A percentile compares a stretch with the other conserved stretches of the same genome.
Evolutionary conservation across 805 yeast genomes (phyloP).

Genomic region (Candida yuanshanica): DNA sequence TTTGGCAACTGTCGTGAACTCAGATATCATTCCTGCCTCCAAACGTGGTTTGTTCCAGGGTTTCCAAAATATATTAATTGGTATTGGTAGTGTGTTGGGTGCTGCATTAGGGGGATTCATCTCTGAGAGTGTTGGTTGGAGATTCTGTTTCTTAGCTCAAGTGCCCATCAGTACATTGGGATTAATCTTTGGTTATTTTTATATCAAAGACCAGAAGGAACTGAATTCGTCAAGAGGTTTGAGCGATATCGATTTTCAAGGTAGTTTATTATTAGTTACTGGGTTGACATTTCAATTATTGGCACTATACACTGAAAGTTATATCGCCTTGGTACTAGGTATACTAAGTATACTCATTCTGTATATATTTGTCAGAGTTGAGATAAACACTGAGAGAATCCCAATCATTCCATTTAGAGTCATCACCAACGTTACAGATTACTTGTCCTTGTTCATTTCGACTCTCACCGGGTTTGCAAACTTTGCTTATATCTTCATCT

Average conservation of each 20-base stretch:
- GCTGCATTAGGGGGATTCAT: conserved; percentile 35
- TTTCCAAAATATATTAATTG: conserved; percentile 31
- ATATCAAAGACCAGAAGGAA: conserved; percentile 27
- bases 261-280: conserved; percentile 28
- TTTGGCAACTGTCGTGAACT: conserved; percentile 32
- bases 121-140: conserved; percentile 33
- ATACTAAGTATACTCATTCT: conserved; percentile 13
- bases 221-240: conserved; percentile 12
- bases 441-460: conserved; percentile 26
- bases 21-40: conserved; percentile 32
- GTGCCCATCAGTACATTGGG: conserved; percentile 29
- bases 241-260: conserved; percentile 29
- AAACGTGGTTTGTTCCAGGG: conserved; percentile 37
- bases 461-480: conserved; percentile 34
- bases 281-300: conserved; percentile 29
- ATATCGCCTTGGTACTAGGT: conserved; percentile 2
- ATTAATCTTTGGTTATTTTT: conserved; percentile 23
- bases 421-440: conserved; percentile 22
- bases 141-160: conserved; percentile 34
- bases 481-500: conserved; percentile 35
- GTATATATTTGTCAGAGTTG: conserved; percentile 17
- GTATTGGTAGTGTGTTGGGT: conserved; percentile 33
- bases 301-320: conserved; percentile 21
- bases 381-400: conserved; percentile 21
- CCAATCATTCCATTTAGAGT: conserved; percentile 31